Evolutionary conservation across 108 stramenopile species (phyloP).

Genomic region (Conticribra weissflogii): DNA sequence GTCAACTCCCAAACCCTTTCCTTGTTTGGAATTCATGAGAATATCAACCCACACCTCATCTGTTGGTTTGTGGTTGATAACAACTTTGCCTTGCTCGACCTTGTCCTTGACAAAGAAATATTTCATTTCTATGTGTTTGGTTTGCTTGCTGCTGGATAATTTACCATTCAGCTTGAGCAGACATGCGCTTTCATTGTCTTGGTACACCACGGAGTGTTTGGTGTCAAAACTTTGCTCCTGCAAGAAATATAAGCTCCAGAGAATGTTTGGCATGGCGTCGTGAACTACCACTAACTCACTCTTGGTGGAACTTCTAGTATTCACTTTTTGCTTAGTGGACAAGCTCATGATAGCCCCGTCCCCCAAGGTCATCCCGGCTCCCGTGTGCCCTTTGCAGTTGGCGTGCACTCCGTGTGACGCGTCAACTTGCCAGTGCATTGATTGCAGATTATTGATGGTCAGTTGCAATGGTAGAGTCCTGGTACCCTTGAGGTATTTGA

Average conservation of each 20-base stretch:
- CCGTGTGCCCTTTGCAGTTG: too few relatives aligned
- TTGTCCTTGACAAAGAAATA: slow-evolving; percentile 27
- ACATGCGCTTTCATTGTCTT: slow-evolving; percentile 11
- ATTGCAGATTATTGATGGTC: too few relatives aligned
- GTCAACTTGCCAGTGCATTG: too few relatives aligned
- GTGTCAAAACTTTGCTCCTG: background rate
- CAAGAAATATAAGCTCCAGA: background rate
- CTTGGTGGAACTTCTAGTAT: background rate
- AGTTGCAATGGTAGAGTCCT: too few relatives aligned
- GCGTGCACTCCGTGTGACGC: too few relatives aligned
- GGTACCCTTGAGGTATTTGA: too few relatives aligned
- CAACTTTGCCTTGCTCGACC: background rate
- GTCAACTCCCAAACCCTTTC: background rate
- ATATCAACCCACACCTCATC: slow-evolving; percentile 16
- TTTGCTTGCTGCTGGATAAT: slow-evolving; percentile 2
- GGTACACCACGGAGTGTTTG: slow-evolving; percentile 1
- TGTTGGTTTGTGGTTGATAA: background rate
- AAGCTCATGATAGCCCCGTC: background rate
- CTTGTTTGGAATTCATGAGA: slow-evolving; percentile 18
- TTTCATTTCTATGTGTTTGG: slow-evolving; percentile 19
- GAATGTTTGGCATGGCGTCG: slow-evolving; percentile 21
- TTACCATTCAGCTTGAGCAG: slow-evolving; percentile 14
- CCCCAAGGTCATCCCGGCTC: too few relatives aligned
- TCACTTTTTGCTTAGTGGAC: slow-evolving; percentile 31
- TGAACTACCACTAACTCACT: slow-evolving; percentile 43